Base-by-base conservation (phyloP, 371 early-diverging fungal genomes). In the Parasitella parasitica region DNA sequence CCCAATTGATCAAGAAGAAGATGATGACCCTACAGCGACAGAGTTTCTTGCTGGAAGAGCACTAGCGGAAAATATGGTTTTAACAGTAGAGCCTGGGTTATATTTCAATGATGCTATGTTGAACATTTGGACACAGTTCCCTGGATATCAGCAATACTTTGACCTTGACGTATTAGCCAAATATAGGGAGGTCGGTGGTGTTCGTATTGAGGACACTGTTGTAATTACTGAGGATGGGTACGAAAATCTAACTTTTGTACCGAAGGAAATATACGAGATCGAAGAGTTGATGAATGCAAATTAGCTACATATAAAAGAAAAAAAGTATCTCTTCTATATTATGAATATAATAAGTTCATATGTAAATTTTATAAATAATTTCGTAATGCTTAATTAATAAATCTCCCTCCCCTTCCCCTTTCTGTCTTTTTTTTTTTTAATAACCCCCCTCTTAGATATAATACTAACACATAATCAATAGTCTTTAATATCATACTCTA, bases 61-160 rank as follows among this genome's bases (percentile, higher is more conserved):
- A 5, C 75, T 97, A 49, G 82, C 85, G 58, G 69, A 86, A 5
- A 87, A 90, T 41, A 94, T 95, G 91, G 89, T 89, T 9, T 84
- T 97, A 24, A 95, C 97, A 6, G 94, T 95, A 20, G 97, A 97
- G 70, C 97, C 97, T 8, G 97, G 97, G 0, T 67, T 86, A 18
- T 88, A 88, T 57, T 88, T 88, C 67, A 84, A 87, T 54, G 77
- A 81, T 28, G 69, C 72, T 4, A 71, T 78, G 43, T 70, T 88
- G 2, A 60, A 75, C 22, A 69, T 75, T 6, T 85, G 85, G 63
- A 71, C 70, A 60, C 69, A 77, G 27, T 73, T 82, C 66, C 85
- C 89, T 6, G 75, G 72, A 1, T 71, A 83, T 30, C 70, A 82
- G 41, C 59, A 80, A 64, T 91, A 73, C 57, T 81, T 96, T 57